Base-by-base conservation (phyloP, 495 filamentous ascomycete species). In the Barbatosphaeria neglecta region DNA sequence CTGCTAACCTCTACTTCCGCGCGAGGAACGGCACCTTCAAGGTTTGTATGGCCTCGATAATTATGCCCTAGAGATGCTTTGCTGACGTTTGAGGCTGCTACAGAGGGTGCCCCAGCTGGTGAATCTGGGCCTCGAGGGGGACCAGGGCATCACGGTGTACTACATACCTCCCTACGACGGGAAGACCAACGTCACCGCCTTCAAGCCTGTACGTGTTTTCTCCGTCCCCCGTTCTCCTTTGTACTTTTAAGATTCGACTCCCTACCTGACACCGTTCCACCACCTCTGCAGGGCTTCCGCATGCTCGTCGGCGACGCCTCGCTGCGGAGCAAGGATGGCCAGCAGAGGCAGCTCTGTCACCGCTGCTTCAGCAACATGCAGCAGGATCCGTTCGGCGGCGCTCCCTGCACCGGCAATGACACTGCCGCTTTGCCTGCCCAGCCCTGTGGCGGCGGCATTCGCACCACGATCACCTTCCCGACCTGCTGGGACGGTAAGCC, bases 351-450 rank as follows among this genome's bases (percentile, higher is more conserved):
- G 42, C 50, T 73, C 41, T 75, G 72, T 63, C 69, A 73, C 54
- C 65, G 72, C 37, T 75, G 72, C 54, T 62, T 61, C 35, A 54
- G 54, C 41, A 73, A 71, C 55, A 64, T 67, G 43, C 50, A 66
- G 28, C 66, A 69, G 44, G 64, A 55, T 51, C 71, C 71, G 4
- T 75, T 75, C 48, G 70, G 71, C 16, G 71, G 71, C 17, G 69
- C 71, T 0, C 71, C 71, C 22, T 75, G 71, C 62, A 72, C 69
- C 19, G 71, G 71, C 4, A 59, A 63, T 15, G 72, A 75, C 48
- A 73, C 69, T 2, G 55, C 61, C 11, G 53, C 62, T 1, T 62
- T 75, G 43, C 72, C 72, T 23, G n/a, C 39, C 4, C 20, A 10
- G 48, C 20, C 51, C 4, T 73, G 72, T 51, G 60, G 55, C 10